These are phyloP conservation scores for Schizophyllum commune DNA, from an alignment of 1,284 basidiomycete species.

Conservation along the genomic window DNA sequence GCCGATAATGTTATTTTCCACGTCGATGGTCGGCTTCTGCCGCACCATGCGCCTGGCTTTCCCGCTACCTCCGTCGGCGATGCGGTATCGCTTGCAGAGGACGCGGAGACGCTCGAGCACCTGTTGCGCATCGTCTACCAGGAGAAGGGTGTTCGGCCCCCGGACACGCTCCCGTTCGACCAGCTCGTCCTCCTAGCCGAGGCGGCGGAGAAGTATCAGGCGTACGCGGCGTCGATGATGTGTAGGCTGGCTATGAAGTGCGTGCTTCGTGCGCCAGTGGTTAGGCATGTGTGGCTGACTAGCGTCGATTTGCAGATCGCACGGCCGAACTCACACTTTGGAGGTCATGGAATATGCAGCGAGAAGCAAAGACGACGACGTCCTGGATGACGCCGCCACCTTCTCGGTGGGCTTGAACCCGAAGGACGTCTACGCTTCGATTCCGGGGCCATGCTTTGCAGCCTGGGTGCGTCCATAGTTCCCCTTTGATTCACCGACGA, in stretches of 20 bases:
- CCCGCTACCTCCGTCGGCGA: slow-evolving; percentile 8
- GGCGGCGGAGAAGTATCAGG: slow-evolving; percentile 23
- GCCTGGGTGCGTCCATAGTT: too few relatives aligned
- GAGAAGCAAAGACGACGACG: too few relatives aligned
- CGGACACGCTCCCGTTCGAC: slow-evolving; percentile 15
- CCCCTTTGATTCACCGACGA: too few relatives aligned
- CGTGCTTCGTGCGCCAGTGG: not conserved
- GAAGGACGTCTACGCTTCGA: too few relatives aligned
- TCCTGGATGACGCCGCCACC: too few relatives aligned
- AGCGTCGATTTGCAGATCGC: too few relatives aligned
- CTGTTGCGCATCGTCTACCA: slow-evolving; percentile 22
- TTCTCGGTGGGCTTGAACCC: too few relatives aligned
- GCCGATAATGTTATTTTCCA: slow-evolving; percentile 13
- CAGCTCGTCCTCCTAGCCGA: slow-evolving; percentile 17
- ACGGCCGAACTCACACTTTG: too few relatives aligned
- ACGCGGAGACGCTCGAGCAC: slow-evolving; percentile 14
- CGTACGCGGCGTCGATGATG: slow-evolving; percentile 16
- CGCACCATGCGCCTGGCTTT: slow-evolving; percentile 12
- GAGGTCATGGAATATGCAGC: too few relatives aligned
- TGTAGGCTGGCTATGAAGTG: slow-evolving; percentile 15
- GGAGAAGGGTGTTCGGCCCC: slow-evolving; percentile 10
- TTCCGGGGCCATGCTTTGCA: too few relatives aligned
- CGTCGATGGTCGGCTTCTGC: slow-evolving; percentile 15
- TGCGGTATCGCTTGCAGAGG: slow-evolving; percentile 17
- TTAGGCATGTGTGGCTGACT: too few relatives aligned